These are phyloP conservation scores for Omphalea diandra DNA, from an alignment of 441 rosid species.

Conservation along the genomic window DNA sequence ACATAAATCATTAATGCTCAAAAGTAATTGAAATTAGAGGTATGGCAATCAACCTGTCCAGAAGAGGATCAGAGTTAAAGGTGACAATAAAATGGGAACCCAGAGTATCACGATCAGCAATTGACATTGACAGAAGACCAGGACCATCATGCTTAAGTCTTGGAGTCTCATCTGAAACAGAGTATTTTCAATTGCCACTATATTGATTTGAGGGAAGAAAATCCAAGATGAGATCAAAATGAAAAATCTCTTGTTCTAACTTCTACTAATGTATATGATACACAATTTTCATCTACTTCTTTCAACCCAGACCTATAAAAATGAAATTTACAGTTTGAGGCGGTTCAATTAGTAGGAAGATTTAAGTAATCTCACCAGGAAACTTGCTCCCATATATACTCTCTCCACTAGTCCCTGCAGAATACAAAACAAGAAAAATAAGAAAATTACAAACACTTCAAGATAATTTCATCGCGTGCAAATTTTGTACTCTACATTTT, in stretches of 20 bases:
- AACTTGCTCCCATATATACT: conserved; percentile 79
- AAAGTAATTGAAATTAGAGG: not conserved
- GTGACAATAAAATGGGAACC: conserved; percentile 90
- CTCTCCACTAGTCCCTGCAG: conserved; percentile 86
- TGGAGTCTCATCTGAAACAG: conserved; percentile 74
- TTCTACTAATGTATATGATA: not conserved
- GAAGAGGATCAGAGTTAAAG: conserved; percentile 69
- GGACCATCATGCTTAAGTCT: conserved; percentile 75
- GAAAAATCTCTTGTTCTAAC: not conserved
- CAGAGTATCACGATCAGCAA: conserved; percentile 70
- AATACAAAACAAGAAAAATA: conserved; percentile 16
- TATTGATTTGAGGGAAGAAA: not conserved
- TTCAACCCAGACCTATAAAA: conserved; percentile 1
- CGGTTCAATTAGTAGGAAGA: conserved; percentile 6
- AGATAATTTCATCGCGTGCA: not conserved
- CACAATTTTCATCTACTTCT: not conserved
- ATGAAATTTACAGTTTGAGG: not conserved
- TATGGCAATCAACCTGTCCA: conserved; percentile 62
- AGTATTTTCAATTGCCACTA: conserved; percentile 16
- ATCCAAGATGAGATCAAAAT: not conserved
- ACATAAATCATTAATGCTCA: not conserved
- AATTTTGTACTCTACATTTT: not conserved
- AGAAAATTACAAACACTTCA: not conserved
- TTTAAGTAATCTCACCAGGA: conserved; percentile 63
- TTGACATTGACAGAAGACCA: conserved; percentile 84